phyloP scores from a whole-genome alignment of 176 grass and related monocot genomes.

The Elaeis guineensis region DNA sequence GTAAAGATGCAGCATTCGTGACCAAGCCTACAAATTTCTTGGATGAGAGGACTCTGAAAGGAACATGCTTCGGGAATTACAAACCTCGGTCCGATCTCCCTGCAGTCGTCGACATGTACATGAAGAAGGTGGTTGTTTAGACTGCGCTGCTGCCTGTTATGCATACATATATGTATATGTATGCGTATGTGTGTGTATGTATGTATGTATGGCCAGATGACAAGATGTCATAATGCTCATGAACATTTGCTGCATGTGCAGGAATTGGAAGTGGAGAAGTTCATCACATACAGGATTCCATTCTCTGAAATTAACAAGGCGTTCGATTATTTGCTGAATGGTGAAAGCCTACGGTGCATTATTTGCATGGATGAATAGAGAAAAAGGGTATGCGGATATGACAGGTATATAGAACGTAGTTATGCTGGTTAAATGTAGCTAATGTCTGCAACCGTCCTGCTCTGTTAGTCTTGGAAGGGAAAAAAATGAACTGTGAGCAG shows the following conservation, averaged over 20 bases:
- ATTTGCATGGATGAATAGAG: slow-evolving; percentile 1
- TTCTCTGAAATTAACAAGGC: slow-evolving; percentile 22
- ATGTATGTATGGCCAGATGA: no score
- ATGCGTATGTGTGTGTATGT: no score
- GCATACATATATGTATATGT: no score
- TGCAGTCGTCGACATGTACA: slow-evolving; percentile 11
- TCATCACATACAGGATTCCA: slow-evolving; percentile 7
- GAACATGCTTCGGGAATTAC: slow-evolving; percentile 14
- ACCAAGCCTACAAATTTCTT: slow-evolving; percentile 18
- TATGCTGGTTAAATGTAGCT: no score
- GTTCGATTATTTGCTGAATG: slow-evolving; percentile 11
- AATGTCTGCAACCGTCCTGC: no score
- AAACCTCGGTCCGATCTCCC: slow-evolving; percentile 16
- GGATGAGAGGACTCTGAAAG: slow-evolving; percentile 18
- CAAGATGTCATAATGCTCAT: no score
- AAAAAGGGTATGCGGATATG: no score
- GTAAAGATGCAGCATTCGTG: slow-evolving; percentile 7
- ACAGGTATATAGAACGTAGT: no score
- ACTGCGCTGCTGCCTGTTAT: no score
- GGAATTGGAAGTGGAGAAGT: slow-evolving; percentile 13
- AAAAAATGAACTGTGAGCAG: no score
- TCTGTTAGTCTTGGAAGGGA: no score
- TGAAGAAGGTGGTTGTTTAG: slow-evolving; percentile 7
- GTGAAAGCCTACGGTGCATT: slow-evolving; percentile 11
- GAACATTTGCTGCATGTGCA: not conserved